Percentiles rank a stretch among this genome's conserved stretches.
Evolutionary conservation across 306 rosid genomes (phyloP).

Genomic region (Benincasa hispida): DNA sequence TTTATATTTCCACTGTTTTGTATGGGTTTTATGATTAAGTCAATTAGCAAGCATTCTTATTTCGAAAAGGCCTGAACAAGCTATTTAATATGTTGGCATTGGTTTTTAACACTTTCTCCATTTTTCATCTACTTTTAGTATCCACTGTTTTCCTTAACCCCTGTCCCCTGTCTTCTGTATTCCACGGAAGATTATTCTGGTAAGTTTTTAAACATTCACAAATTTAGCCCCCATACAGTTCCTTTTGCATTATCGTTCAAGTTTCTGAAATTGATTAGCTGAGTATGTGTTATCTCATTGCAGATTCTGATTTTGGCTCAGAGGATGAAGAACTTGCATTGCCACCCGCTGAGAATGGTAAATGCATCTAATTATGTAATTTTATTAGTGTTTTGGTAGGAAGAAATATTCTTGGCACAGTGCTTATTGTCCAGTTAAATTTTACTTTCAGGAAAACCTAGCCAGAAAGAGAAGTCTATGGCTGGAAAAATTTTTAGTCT

Average conservation of each 20-base stretch:
- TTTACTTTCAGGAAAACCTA: conserved; percentile 33
- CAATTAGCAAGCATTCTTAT: too few species aligned
- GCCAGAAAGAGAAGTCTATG: conserved; percentile 19
- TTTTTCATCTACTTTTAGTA: too few species aligned
- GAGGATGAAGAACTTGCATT: conserved; percentile 26
- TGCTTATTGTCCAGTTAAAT: neutral
- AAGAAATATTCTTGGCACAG: neutral
- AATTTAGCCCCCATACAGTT: neutral
- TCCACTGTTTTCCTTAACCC: conserved; percentile 25
- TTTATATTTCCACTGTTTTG: neutral
- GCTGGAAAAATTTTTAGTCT: conserved; percentile 20
- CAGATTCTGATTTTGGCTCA: conserved; percentile 21
- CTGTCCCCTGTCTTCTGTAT: conserved; percentile 7
- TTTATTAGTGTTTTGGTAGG: neutral
- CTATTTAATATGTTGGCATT: neutral
- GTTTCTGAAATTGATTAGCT: neutral
- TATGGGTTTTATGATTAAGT: neutral
- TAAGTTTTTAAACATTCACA: conserved; percentile 8
- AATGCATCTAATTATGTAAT: neutral
- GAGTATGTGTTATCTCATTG: neutral
- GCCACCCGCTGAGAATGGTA: conserved; percentile 50
- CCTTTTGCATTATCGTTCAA: neutral
- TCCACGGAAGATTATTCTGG: conserved; percentile 32
- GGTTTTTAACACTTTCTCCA: neutral
- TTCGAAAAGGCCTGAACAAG: neutral